Percentiles rank a stretch among this genome's conserved stretches.
These are phyloP conservation scores for Isochrysis galbana DNA, from an alignment of 78 protist species.

Conservation along the genomic window DNA sequence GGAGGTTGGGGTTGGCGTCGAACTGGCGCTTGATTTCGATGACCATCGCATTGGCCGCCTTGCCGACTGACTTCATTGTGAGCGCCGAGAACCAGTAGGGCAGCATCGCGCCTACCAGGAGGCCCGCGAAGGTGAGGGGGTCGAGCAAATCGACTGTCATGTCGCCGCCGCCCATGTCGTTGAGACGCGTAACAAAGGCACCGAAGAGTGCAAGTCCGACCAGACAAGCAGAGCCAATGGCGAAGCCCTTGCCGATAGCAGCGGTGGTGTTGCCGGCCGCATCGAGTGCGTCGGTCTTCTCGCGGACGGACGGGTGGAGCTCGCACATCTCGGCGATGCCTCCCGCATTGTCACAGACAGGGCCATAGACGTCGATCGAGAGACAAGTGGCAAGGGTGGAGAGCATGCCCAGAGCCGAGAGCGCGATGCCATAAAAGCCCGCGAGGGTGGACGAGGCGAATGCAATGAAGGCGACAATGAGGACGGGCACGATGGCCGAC, in stretches of 20 bases:
- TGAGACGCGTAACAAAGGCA: slow-evolving; percentile 54
- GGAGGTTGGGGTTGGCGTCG: not conserved
- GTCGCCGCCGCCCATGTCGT: not conserved
- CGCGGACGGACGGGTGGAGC: slow-evolving; percentile 39
- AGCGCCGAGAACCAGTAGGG: slow-evolving; percentile 79
- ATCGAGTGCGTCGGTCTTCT: slow-evolving; percentile 71
- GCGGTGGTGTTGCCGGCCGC: slow-evolving; percentile 83
- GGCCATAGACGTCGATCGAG: slow-evolving; percentile 74
- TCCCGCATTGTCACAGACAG: slow-evolving; percentile 76
- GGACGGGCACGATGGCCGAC: slow-evolving; percentile 54
- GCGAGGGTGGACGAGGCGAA: slow-evolving; percentile 3
- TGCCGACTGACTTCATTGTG: slow-evolving; percentile 73
- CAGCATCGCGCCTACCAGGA: slow-evolving; percentile 72
- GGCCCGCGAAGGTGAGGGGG: slow-evolving; percentile 51
- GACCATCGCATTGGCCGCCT: slow-evolving; percentile 71
- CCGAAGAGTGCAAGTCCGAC: slow-evolving; percentile 72
- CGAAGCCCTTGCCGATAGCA: slow-evolving; percentile 80
- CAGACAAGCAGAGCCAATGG: slow-evolving; percentile 71
- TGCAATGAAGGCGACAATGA: slow-evolving; percentile 33
- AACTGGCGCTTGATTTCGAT: slow-evolving; percentile 68
- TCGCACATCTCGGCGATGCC: slow-evolving; percentile 75
- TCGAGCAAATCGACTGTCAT: slow-evolving; percentile 41
- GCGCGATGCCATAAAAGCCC: slow-evolving; percentile 69
- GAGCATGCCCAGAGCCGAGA: slow-evolving; percentile 71
- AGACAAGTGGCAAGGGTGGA: slow-evolving; percentile 65